Percentiles rank a stretch among this genome's conserved stretches.
phyloP scores from a whole-genome alignment of 2,329 filamentous ascomycete species.

The Leptographium radiaticola region DNA sequence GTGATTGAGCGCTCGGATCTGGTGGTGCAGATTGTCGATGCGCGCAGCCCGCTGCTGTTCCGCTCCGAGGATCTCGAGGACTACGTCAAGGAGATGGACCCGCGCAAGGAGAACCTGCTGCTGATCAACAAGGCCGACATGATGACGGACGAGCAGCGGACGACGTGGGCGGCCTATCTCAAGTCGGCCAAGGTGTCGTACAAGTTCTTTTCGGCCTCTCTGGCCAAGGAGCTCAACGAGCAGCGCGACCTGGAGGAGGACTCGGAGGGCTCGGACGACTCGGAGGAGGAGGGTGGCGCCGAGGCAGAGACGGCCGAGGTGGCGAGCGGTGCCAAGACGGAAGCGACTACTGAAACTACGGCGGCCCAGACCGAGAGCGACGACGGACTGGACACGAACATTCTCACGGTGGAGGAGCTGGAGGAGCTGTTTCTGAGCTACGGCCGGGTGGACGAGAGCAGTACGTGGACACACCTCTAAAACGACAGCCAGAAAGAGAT shows the following conservation, averaged over 20 bases:
- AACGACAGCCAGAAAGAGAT: no score
- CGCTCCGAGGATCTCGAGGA: constrained; percentile 83
- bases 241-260: constrained; percentile 40
- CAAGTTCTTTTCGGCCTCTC: constrained; percentile 87
- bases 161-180: constrained; percentile 78
- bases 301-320: constrained; percentile 10
- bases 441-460: constrained; percentile 40
- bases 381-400: constrained; percentile 53
- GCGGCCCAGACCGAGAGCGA: constrained; percentile 17
- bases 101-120: constrained; percentile 78
- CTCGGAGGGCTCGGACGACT: constrained; percentile 25
- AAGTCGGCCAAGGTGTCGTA: constrained; percentile 70
- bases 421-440: constrained; percentile 78
- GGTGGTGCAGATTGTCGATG: constrained; percentile 96
- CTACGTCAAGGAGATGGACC: constrained; percentile 88
- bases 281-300: constrained; percentile 13
- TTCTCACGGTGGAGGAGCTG: constrained; percentile 84
- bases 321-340: background rate
- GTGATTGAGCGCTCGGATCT: constrained; percentile 95
- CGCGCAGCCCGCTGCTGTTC: constrained; percentile 86
- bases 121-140: constrained; percentile 99
- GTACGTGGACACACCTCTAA: background rate
- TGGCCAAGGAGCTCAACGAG: constrained; percentile 85
- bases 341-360: background rate
- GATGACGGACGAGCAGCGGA: constrained; percentile 80